These are phyloP conservation scores for Stemphylium lycopersici DNA, from an alignment of 2,329 filamentous ascomycete genomes.

Conservation along the genomic window DNA sequence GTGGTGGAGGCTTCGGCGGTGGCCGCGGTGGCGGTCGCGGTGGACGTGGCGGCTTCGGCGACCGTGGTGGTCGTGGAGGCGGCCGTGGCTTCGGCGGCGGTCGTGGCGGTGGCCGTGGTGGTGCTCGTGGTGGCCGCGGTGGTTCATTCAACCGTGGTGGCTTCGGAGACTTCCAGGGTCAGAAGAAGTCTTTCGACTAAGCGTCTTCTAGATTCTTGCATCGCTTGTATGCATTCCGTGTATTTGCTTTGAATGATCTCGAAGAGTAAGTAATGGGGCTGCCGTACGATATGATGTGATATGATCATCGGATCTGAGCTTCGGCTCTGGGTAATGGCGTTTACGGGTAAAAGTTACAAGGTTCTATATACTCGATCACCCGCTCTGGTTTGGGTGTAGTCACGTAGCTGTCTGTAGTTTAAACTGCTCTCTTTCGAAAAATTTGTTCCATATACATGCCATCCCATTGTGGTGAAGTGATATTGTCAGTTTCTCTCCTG, in stretches of 20 bases:
- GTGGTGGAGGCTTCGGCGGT: slow-evolving; percentile 57
- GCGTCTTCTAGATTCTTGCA: slow-evolving; percentile 6
- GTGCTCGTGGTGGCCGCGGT: slow-evolving; percentile 52
- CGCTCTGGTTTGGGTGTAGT: slow-evolving; percentile 9
- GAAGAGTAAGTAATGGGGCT: slow-evolving; percentile 34
- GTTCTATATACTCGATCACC: slow-evolving; percentile 4
- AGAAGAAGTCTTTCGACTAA: slow-evolving; percentile 73
- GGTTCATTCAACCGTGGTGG: slow-evolving; percentile 59
- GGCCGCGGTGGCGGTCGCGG: slow-evolving; percentile 50
- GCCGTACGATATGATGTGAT: slow-evolving; percentile 25
- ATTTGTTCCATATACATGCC: neutral
- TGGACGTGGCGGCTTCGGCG: slow-evolving; percentile 58
- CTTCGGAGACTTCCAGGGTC: slow-evolving; percentile 74
- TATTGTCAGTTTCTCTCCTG: too few relatives aligned
- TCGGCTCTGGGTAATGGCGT: slow-evolving; percentile 19
- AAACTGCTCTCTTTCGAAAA: slow-evolving; percentile 11
- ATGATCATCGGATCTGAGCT: slow-evolving; percentile 18
- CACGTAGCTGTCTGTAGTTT: slow-evolving; percentile 17
- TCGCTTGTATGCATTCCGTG: slow-evolving; percentile 12
- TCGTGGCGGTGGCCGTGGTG: slow-evolving; percentile 53
- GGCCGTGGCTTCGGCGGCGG: slow-evolving; percentile 55
- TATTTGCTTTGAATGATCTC: slow-evolving; percentile 28
- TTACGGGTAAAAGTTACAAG: slow-evolving; percentile 23
- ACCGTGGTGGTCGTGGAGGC: slow-evolving; percentile 58
- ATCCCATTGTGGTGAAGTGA: neutral